Evolutionary conservation across 495 filamentous ascomycete species (phyloP), one percentile per base, ranked within the genome.

Genomic region (Rhypophila decipiens): DNA sequence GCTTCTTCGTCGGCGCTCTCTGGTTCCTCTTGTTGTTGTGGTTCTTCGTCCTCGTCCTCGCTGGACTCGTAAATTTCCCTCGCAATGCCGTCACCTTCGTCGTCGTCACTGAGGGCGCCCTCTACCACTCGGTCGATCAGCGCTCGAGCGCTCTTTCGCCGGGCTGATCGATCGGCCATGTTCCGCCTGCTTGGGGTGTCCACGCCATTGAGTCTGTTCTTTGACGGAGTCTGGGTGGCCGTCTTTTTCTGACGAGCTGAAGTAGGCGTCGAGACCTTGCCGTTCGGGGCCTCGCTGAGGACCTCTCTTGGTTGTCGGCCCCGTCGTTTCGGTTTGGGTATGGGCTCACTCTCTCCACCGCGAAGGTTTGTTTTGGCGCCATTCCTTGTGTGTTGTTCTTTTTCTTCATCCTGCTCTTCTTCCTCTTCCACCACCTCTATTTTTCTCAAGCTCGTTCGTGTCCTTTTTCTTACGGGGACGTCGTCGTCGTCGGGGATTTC

Each of bases 131-230:
- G 79, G 55, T 90, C 82, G 17, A 90, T 81, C 5, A 94, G 61
- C 5, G 79, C 77, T 38, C 82, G 76, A 3, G 82, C 85, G 60
- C 87, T 95, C 71, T 95, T 96, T 56, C 84, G 84, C 56, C 87
- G 80, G 2, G 90, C 91, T 1, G 89, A 95, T 7, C 83, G 78
- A 63, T 96, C 86, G 18, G 83, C 84, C 56, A 83, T 87, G 44
- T 76, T 77, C 37, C 73, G 69, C 56, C 75, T 74, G 24, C 78
- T 71, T 11, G 84, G 78, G 10, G 75, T 84, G 36, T 59, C 52
- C 4, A 65, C 56, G 20, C 63, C 68, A 41, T 53, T 64, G n/a
- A 57, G 44, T 24, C 58, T 66, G 7, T 65, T 49, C n/a, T n/a
- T n/a, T n/a, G n/a, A n/a, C 0, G 71, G 71, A 10, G 71, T 74